Percentiles rank a stretch among this genome's conserved stretches.
Conservation (phyloP, 257 asterid genomes). For the Fraxinus americana region DNA sequence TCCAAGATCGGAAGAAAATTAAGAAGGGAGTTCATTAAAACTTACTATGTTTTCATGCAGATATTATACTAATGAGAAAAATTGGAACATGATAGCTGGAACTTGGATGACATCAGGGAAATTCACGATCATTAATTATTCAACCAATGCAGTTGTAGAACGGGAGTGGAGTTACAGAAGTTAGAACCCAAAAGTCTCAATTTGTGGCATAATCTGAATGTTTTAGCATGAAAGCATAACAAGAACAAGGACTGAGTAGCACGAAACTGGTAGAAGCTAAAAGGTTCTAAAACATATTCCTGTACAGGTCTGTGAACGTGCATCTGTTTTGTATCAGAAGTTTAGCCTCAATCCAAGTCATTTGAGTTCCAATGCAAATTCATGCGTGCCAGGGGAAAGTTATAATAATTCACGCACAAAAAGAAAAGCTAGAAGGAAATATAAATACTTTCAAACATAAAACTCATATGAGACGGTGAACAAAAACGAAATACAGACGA, state of each 20-base stretch:
- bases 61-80: conserved; percentile 18
- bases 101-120: not conserved
- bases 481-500: not conserved
- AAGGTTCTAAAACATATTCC: conserved; percentile 3
- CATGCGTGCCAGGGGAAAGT: not conserved
- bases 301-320: not conserved
- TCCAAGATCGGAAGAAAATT: conserved; percentile 8
- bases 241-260: conserved; percentile 5
- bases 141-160: conserved; percentile 1
- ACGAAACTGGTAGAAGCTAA: not conserved
- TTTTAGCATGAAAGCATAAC: not conserved
- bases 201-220: not conserved
- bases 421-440: not conserved
- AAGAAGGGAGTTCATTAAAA: not conserved
- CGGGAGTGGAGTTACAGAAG: not conserved
- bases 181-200: not conserved
- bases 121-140: not conserved
- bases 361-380: not conserved
- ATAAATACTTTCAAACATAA: not conserved
- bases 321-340: not conserved
- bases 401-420: not conserved
- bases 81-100: not conserved
- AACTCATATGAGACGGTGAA: not conserved
- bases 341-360: not conserved
- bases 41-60: not conserved